Percentiles rank a stretch among this genome's conserved stretches.
Evolutionary conservation across 192 early-diverging fungal species (phyloP).

Genomic region (Rhizoclosmatium globosum): DNA sequence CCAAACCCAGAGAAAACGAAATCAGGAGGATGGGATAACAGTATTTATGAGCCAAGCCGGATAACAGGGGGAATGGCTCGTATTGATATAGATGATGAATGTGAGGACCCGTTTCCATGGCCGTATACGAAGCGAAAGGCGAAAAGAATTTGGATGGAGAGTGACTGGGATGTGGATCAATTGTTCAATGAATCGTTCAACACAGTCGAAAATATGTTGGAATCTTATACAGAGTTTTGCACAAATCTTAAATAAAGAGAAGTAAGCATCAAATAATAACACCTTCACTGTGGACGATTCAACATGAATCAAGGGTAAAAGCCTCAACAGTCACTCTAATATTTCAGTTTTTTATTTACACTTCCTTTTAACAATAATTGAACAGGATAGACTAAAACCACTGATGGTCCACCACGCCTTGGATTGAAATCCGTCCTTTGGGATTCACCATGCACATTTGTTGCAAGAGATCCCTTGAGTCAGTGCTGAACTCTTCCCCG

Average conservation of each 20-base stretch:
- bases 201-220: neutral
- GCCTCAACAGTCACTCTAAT: neutral
- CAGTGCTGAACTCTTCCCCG: neutral
- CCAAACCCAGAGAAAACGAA: neutral
- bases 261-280: neutral
- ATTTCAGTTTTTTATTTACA: neutral
- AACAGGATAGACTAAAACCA: conserved; percentile 1
- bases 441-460: conserved; percentile 33
- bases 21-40: neutral
- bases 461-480: conserved; percentile 2
- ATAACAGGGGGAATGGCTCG: neutral
- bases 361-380: neutral
- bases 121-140: neutral
- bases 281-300: no score
- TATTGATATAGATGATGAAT: neutral
- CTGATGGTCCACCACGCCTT: neutral
- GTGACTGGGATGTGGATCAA: conserved; percentile 13
- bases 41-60: neutral
- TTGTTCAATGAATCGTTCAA: conserved; percentile 17
- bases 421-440: neutral
- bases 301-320: neutral
- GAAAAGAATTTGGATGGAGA: conserved; percentile 7
- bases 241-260: conserved; percentile 5
- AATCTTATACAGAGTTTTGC: conserved; percentile 16
- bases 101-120: conserved; percentile 4